Percentiles rank a stretch among this genome's conserved stretches.
Evolutionary conservation across 2,329 filamentous ascomycete species (phyloP).

Genomic region (Colletotrichum trifolii): DNA sequence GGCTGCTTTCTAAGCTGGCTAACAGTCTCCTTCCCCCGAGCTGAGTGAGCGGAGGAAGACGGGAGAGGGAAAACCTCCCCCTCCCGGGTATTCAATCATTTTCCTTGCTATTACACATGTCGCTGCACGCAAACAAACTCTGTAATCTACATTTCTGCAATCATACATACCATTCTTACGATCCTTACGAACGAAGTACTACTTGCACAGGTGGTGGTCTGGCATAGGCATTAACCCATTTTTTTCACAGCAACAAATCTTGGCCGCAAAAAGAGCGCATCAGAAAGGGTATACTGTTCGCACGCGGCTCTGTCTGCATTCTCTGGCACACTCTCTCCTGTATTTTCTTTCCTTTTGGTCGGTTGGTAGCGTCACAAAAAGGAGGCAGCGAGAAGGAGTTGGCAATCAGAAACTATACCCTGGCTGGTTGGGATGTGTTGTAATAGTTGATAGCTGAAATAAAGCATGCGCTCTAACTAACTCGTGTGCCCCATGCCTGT

Average conservation of each 20-base stretch:
- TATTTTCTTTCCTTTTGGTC: slow-evolving; percentile 5
- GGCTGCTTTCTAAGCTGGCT: slow-evolving; percentile 43
- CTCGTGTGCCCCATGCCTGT: background rate
- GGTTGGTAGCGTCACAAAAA: slow-evolving; percentile 20
- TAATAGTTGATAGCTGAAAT: slow-evolving; percentile 35
- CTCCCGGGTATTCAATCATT: slow-evolving; percentile 31
- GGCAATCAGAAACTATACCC: slow-evolving; percentile 25
- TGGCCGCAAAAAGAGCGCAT: slow-evolving; percentile 25
- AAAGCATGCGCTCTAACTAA: slow-evolving; percentile 17
- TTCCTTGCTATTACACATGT: slow-evolving; percentile 39
- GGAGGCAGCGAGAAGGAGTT: slow-evolving; percentile 23
- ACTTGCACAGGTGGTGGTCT: slow-evolving; percentile 36
- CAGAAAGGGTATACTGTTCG: slow-evolving; percentile 5
- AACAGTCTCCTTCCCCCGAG: slow-evolving; percentile 14
- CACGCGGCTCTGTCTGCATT: no score
- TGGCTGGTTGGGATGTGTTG: slow-evolving; percentile 30
- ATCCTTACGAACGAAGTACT: slow-evolving; percentile 63
- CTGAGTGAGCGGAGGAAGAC: slow-evolving; percentile 19
- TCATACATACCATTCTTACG: slow-evolving; percentile 62
- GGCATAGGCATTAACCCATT: slow-evolving; percentile 9
- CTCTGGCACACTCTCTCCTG: background rate
- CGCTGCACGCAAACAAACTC: slow-evolving; percentile 33
- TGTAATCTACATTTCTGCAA: slow-evolving; percentile 35
- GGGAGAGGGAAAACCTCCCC: slow-evolving; percentile 34
- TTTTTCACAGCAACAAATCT: slow-evolving; percentile 18